phyloP scores from a whole-genome alignment of 768 basidiomycete species.

The Filobasidium floriforme region DNA sequence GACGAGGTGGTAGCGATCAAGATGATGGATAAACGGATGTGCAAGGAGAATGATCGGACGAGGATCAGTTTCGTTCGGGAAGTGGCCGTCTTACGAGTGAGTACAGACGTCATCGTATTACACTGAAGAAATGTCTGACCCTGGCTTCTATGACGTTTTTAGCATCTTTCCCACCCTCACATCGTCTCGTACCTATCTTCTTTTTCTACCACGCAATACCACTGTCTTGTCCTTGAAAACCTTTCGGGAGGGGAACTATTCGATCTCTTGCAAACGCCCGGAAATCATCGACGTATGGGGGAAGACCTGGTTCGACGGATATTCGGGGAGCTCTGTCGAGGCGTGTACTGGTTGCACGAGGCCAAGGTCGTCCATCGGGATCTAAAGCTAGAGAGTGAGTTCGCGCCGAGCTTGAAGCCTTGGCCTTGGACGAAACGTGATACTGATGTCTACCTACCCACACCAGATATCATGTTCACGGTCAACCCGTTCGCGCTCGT shows the following conservation, averaged over 20 bases:
- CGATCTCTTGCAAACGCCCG: conserved; percentile 56
- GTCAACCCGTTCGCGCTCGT: conserved; percentile 47
- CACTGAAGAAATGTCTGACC: no score
- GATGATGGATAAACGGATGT: conserved; percentile 50
- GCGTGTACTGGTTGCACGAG: conserved; percentile 79
- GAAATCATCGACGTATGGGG: conserved; percentile 38
- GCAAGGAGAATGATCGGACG: conserved; percentile 60
- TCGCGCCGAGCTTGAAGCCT: neutral
- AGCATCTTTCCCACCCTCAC: conserved; percentile 74
- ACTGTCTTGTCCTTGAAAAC: conserved; percentile 71
- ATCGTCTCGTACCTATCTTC: conserved; percentile 66
- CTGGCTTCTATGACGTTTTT: neutral
- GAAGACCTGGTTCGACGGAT: conserved; percentile 56
- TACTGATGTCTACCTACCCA: neutral
- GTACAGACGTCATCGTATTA: conserved; percentile 33
- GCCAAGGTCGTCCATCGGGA: conserved; percentile 81
- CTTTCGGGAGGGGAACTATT: conserved; percentile 74
- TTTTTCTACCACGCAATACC: conserved; percentile 63
- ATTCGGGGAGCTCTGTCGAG: conserved; percentile 67
- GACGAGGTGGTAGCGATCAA: conserved; percentile 54
- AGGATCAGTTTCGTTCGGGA: conserved; percentile 71
- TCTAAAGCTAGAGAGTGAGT: conserved; percentile 65
- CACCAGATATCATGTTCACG: conserved; percentile 67
- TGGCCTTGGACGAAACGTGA: neutral
- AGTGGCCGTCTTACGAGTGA: conserved; percentile 71